Conservation (phyloP, 192 early-diverging fungal genomes). For the Coemansia sp. region DNA sequence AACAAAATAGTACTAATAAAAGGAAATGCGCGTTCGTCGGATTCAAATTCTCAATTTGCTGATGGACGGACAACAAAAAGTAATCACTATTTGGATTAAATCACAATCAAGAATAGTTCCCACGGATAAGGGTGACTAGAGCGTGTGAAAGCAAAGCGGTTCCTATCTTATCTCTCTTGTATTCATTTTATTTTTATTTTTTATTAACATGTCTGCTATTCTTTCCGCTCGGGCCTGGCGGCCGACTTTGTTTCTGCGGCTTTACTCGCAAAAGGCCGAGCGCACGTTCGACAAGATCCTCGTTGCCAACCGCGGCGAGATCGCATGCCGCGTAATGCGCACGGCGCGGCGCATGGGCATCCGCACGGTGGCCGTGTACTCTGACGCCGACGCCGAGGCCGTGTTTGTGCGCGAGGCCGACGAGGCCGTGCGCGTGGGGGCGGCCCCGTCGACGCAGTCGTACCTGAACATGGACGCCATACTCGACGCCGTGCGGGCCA, state of each 20-base stretch:
- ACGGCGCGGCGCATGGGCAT: constrained; percentile 93
- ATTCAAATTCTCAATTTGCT: too few relatives aligned
- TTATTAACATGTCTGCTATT: not conserved
- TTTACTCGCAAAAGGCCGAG: not conserved
- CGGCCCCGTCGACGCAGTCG: constrained; percentile 72
- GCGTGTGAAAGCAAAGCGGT: not conserved
- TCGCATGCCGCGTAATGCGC: constrained; percentile 89
- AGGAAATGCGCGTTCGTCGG: too few relatives aligned
- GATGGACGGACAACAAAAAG: too few relatives aligned
- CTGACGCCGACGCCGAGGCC: constrained; percentile 84
- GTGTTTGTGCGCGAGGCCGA: constrained; percentile 87
- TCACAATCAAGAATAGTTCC: not conserved
- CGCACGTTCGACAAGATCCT: constrained; percentile 84
- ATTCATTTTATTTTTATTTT: not conserved
- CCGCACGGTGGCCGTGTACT: constrained; percentile 92
- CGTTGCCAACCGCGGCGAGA: constrained; percentile 95
- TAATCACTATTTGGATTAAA: not conserved
- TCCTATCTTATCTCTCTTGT: not conserved
- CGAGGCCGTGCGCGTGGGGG: constrained; percentile 81
- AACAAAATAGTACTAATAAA: too few relatives aligned
- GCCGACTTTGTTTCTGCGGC: not conserved
- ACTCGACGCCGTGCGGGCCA: constrained; percentile 67
- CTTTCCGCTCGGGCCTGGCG: not conserved
- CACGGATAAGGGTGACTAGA: not conserved
- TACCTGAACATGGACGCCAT: constrained; percentile 85